These are phyloP conservation scores for Cytospora schulzeri DNA, from an alignment of 2,329 filamentous ascomycete genomes.

Conservation along the genomic window DNA sequence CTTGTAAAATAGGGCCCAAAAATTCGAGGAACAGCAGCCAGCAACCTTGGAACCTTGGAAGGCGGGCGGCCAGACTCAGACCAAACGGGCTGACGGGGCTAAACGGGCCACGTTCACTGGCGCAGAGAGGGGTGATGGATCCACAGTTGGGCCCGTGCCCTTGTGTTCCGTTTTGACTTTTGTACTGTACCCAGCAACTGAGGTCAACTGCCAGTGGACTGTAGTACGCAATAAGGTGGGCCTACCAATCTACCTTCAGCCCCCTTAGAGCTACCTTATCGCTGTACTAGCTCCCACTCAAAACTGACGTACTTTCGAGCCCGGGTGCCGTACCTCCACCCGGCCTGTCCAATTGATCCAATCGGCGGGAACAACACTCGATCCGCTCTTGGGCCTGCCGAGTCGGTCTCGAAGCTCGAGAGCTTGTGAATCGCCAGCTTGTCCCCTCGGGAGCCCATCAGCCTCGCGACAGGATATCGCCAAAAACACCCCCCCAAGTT, in stretches of 20 bases:
- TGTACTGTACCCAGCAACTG: neutral
- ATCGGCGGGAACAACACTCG: constrained; percentile 19
- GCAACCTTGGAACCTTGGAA: neutral
- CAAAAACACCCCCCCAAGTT: constrained; percentile 13
- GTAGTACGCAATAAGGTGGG: neutral
- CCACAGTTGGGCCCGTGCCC: neutral
- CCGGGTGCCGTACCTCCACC: constrained; percentile 20
- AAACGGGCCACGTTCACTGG: constrained; percentile 1
- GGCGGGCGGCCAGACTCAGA: neutral
- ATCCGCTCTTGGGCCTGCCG: constrained; percentile 22
- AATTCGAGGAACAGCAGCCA: neutral
- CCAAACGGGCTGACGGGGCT: neutral
- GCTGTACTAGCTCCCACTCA: no score
- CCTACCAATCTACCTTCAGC: constrained; percentile 4
- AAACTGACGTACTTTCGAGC: constrained; percentile 9
- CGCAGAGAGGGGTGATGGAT: neutral
- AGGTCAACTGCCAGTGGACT: no score
- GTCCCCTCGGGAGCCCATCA: constrained; percentile 18
- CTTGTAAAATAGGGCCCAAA: neutral
- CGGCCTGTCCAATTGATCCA: neutral
- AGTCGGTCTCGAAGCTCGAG: constrained; percentile 21
- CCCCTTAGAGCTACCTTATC: constrained; percentile 19
- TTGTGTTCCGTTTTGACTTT: neutral
- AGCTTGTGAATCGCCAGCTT: constrained; percentile 28
- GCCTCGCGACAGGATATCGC: constrained; percentile 22